Base-by-base conservation (phyloP, 352 stramenopile genomes). In the Elongisporangium prolatum region DNA sequence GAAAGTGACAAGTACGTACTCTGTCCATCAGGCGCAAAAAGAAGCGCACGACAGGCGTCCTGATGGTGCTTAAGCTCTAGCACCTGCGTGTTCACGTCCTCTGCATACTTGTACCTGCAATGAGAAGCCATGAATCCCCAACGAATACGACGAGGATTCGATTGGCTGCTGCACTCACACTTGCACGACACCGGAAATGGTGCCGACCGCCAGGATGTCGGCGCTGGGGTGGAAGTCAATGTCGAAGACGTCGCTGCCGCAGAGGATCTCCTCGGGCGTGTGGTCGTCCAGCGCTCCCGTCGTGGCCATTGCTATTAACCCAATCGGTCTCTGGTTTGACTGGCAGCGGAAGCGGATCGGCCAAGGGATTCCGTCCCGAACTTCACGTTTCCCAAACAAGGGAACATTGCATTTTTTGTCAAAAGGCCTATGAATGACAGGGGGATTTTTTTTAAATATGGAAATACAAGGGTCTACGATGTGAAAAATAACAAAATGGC, bases 161-260 rank as follows among this genome's bases (percentile, higher is more conserved):
- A 50, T 34, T 37, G 40, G 20, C 17, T 48, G 44, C 5, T 21
- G 17, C 21, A 63, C 75, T 50, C 73, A 94, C 78, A 92, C 68
- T 93, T 96, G 71, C 56, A 96, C 84, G 60, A 87, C 63, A 57
- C 86, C 86, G 17, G 75, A 72, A 61, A 96, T 89, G 57, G 66
- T 82, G 55, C 81, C 85, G 18, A 91, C 59, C 37, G 84, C 85
- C 50, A 96, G 67, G 38, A 93, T 84, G 49, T 91, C 67, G 18
- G 73, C 57, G 34, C 71, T 58, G 37, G 86, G 86, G 56, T 96
- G 86, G 68, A 96, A 96, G 69, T 90, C 83, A 52, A 94, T 84
- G 71, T 93, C 82, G 55, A 94, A 93, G 22, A 94, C 84, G 25
- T 94, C 78, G 54, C 74, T 81, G 52, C 71, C 63, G 65, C 84